Evolutionary conservation across 2,329 filamentous ascomycete species (phyloP).

Genomic region (Cercospora sp.): DNA sequence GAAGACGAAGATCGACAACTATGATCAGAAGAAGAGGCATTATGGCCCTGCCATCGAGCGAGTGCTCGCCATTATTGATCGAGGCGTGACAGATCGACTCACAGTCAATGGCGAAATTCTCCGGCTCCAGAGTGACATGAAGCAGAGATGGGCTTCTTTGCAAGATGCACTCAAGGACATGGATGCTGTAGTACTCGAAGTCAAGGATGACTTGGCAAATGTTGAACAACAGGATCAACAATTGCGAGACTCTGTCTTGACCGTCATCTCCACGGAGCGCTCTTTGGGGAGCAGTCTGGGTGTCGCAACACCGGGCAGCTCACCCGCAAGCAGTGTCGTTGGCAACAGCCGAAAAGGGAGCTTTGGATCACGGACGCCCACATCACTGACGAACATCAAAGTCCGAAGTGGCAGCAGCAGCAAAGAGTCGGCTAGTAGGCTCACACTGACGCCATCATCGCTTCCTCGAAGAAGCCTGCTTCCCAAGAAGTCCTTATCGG

Average conservation of each 20-base stretch:
- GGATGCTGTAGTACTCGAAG: constrained; percentile 72
- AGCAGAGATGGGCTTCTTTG: constrained; percentile 75
- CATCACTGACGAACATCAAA: constrained; percentile 33
- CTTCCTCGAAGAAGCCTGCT: constrained; percentile 26
- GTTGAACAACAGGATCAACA: constrained; percentile 63
- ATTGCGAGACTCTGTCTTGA: constrained; percentile 88
- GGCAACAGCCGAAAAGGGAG: constrained; percentile 53
- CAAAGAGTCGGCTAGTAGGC: constrained; percentile 17
- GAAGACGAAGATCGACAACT: constrained; percentile 84
- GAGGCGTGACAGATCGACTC: constrained; percentile 90
- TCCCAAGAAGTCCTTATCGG: constrained; percentile 24
- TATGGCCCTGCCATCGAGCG: constrained; percentile 92
- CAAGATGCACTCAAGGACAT: constrained; percentile 76
- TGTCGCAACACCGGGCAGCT: constrained; percentile 61
- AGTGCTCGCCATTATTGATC: constrained; percentile 88
- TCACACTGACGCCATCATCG: constrained; percentile 22
- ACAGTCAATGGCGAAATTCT: constrained; percentile 96
- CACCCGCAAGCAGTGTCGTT: constrained; percentile 67
- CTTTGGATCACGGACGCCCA: constrained; percentile 50
- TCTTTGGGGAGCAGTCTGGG: constrained; percentile 66
- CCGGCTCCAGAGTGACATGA: constrained; percentile 80
- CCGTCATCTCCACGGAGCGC: constrained; percentile 80
- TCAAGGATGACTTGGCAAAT: constrained; percentile 45
- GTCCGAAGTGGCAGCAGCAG: constrained; percentile 23
- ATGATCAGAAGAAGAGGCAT: constrained; percentile 91